phyloP scores from a whole-genome alignment of 2,329 filamentous ascomycete species.

The Apiospora pterosperma region DNA sequence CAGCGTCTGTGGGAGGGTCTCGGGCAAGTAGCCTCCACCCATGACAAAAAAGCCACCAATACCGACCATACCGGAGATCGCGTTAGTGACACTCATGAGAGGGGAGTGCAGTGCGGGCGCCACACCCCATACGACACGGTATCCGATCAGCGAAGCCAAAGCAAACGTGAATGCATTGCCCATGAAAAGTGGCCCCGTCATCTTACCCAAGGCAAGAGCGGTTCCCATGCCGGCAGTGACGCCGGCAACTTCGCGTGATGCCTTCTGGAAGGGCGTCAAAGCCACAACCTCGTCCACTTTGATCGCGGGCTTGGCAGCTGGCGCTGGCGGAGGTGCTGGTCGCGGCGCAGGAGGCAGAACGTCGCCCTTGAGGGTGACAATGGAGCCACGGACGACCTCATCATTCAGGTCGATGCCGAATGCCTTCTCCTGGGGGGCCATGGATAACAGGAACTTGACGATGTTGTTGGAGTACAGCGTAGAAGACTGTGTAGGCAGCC shows the following conservation, averaged over 20 bases:
- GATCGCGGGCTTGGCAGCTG: slow-evolving; percentile 36
- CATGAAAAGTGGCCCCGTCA: slow-evolving; percentile 84
- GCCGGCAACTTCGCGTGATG: slow-evolving; percentile 68
- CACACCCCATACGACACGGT: slow-evolving; percentile 86
- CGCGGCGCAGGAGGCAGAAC: slow-evolving; percentile 74
- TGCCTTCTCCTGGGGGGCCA: slow-evolving; percentile 71
- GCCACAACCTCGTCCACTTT: slow-evolving; percentile 54
- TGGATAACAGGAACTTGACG: slow-evolving; percentile 81
- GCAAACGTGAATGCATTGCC: slow-evolving; percentile 81
- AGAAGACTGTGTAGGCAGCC: slow-evolving; percentile 83
- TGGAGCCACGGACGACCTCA: slow-evolving; percentile 81
- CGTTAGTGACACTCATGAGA: slow-evolving; percentile 90
- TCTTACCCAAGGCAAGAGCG: slow-evolving; percentile 72
- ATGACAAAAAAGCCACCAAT: slow-evolving; percentile 86
- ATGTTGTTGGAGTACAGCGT: slow-evolving; percentile 94
- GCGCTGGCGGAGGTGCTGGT: slow-evolving; percentile 54
- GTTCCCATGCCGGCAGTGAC: slow-evolving; percentile 77
- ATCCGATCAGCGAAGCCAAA: slow-evolving; percentile 80
- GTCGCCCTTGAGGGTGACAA: slow-evolving; percentile 75
- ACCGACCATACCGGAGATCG: slow-evolving; percentile 89
- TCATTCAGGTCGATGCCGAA: slow-evolving; percentile 80
- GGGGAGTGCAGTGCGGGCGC: slow-evolving; percentile 80
- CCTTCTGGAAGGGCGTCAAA: slow-evolving; percentile 79
- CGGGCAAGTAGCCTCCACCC: slow-evolving; percentile 74
- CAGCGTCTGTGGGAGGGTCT: slow-evolving; percentile 74